These are phyloP conservation scores for Pseudonitzschia multistriata DNA, from an alignment of 108 stramenopile genomes.

Conservation along the genomic window DNA sequence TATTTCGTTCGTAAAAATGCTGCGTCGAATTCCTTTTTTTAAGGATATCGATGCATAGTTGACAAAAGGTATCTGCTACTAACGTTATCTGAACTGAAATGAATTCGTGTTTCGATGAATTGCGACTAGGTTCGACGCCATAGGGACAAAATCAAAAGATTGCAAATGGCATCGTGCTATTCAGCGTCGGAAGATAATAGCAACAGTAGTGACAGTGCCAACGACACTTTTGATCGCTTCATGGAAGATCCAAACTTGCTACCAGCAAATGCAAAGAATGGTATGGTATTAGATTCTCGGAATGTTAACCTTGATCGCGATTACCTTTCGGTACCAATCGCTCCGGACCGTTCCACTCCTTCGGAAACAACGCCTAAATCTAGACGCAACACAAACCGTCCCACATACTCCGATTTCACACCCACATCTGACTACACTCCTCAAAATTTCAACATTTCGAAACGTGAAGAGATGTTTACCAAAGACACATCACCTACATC, in stretches of 20 bases:
- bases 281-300: background rate
- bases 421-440: constrained; percentile 4
- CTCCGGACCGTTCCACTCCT: background rate
- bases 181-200: background rate
- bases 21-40: too few species aligned
- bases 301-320: background rate
- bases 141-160: constrained; percentile 3
- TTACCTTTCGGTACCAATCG: background rate
- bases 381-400: background rate
- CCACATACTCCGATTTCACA: constrained; percentile 13
- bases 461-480: background rate
- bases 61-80: too few species aligned
- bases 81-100: too few species aligned
- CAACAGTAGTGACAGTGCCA: background rate
- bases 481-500: constrained; percentile 31
- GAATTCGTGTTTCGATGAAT: too few species aligned
- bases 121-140: constrained; percentile 19
- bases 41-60: too few species aligned
- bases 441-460: background rate
- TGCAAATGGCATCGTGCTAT: constrained; percentile 9
- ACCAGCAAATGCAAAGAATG: background rate
- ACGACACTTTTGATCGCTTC: constrained; percentile 6
- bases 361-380: constrained; percentile 3
- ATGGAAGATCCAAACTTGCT: constrained; percentile 15
- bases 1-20: background rate